These are phyloP conservation scores for Gracilaria caudata DNA, from an alignment of 23 red algal species.

Conservation along the genomic window DNA sequence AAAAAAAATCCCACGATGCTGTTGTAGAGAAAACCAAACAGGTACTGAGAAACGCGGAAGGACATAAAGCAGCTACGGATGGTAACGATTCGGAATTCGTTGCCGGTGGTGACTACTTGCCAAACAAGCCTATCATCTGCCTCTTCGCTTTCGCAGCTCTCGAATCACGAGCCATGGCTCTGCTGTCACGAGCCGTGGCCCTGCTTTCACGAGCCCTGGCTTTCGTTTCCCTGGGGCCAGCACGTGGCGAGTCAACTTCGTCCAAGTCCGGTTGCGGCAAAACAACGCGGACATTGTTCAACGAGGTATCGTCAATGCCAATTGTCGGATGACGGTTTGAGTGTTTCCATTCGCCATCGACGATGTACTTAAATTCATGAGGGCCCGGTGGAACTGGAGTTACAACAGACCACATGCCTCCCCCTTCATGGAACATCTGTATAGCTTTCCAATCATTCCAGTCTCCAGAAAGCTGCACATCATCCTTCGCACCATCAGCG, in stretches of 20 bases:
- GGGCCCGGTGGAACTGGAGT: conserved; percentile 90
- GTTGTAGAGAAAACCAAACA: too few species aligned
- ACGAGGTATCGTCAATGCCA: conserved; percentile 89
- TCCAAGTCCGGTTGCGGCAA: conserved; percentile 82
- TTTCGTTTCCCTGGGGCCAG: conserved; percentile 22
- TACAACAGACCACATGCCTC: conserved; percentile 95
- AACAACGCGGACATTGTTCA: conserved; percentile 93
- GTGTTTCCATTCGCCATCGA: conserved; percentile 95
- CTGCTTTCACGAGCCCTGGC: conserved; percentile 57
- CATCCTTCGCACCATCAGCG: conserved; percentile 91
- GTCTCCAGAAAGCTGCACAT: conserved; percentile 92
- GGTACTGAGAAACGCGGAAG: background rate
- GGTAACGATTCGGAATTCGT: background rate
- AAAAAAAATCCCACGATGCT: background rate
- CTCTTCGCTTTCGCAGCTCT: conserved; percentile 61
- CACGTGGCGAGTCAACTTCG: background rate
- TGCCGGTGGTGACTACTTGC: background rate
- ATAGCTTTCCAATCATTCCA: conserved; percentile 99
- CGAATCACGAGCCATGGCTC: conserved; percentile 47
- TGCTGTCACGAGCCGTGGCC: conserved; percentile 47
- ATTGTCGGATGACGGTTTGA: conserved; percentile 92
- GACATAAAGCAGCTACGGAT: background rate
- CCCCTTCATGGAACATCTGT: conserved; percentile 90
- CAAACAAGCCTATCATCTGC: conserved; percentile 49
- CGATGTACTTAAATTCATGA: conserved; percentile 97